Evolutionary conservation across 208 protist species (phyloP).

Genomic region (Trypanosoma brucei): DNA sequence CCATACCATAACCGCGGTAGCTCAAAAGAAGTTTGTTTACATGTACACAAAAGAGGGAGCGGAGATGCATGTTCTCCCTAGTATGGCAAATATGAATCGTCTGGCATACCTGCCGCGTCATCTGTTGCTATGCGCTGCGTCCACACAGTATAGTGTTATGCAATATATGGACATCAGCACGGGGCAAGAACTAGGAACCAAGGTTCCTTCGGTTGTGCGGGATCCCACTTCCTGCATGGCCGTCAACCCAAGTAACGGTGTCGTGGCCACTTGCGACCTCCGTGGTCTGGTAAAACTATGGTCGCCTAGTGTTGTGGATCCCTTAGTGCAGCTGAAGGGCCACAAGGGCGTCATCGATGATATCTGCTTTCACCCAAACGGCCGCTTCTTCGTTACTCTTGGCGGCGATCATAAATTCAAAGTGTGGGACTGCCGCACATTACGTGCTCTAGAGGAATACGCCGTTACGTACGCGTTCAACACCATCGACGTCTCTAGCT

Average conservation of each 20-base stretch:
- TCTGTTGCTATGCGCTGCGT: conserved; percentile 93
- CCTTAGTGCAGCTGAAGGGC: conserved; percentile 94
- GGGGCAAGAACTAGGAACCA: conserved; percentile 84
- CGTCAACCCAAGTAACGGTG: conserved; percentile 93
- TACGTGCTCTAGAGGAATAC: conserved; percentile 87
- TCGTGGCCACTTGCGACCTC: conserved; percentile 90
- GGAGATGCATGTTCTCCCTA: conserved; percentile 96
- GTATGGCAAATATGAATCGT: conserved; percentile 91
- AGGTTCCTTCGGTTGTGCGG: conserved; percentile 68
- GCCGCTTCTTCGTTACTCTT: conserved; percentile 93
- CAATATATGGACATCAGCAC: conserved; percentile 95
- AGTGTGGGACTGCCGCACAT: conserved; percentile 97
- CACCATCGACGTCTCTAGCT: conserved; percentile 80
- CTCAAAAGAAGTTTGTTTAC: conserved; percentile 98
- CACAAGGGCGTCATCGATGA: conserved; percentile 89
- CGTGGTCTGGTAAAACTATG: conserved; percentile 95
- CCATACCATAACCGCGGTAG: conserved; percentile 96
- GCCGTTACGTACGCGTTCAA: conserved; percentile 77
- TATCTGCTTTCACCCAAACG: conserved; percentile 82
- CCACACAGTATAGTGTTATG: conserved; percentile 80
- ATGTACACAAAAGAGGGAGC: conserved; percentile 98
- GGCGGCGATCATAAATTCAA: conserved; percentile 94
- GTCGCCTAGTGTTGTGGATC: conserved; percentile 92
- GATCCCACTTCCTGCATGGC: conserved; percentile 82
- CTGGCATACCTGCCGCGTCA: conserved; percentile 97